Conservation (phyloP, 1,284 basidiomycete species). For the Sporisorium iseilematis-ciliati region DNA sequence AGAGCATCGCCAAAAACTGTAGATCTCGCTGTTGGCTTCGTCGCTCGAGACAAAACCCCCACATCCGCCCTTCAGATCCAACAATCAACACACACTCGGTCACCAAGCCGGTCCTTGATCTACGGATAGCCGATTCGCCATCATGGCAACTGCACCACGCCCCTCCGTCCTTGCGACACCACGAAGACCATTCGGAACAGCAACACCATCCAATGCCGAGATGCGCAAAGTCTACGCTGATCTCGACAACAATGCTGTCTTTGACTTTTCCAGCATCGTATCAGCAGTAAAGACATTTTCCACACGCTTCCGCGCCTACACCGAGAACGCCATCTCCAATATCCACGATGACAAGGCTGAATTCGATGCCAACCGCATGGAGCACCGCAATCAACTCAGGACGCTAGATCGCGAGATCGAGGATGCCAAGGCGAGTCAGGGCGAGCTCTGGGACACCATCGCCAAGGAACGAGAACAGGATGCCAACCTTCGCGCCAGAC, state of each 20-base stretch:
- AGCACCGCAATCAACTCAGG: slow-evolving; percentile 48
- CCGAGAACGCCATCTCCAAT: slow-evolving; percentile 54
- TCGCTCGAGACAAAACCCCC: no score
- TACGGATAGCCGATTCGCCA: no score
- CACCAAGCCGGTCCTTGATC: no score
- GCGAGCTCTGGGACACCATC: slow-evolving; percentile 61
- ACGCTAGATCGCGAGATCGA: slow-evolving; percentile 59
- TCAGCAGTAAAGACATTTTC: slow-evolving; percentile 50
- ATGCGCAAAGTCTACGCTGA: slow-evolving; percentile 51
- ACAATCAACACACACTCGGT: no score
- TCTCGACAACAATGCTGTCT: slow-evolving; percentile 50
- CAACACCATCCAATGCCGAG: slow-evolving; percentile 43
- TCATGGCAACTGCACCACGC: slow-evolving; percentile 37
- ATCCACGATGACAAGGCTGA: slow-evolving; percentile 57
- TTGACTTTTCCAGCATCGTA: slow-evolving; percentile 60
- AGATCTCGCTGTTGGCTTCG: background rate
- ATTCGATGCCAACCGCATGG: slow-evolving; percentile 51
- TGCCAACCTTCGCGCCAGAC: slow-evolving; percentile 46
- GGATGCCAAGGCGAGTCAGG: slow-evolving; percentile 53
- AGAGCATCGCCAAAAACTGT: background rate
- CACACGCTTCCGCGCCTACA: slow-evolving; percentile 54
- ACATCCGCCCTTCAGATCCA: no score
- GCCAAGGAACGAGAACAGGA: slow-evolving; percentile 58
- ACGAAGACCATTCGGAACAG: slow-evolving; percentile 36
- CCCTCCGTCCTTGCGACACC: slow-evolving; percentile 46